Conservation (phyloP, 345 rosid genomes). For the Noccaea bulbosa region DNA sequence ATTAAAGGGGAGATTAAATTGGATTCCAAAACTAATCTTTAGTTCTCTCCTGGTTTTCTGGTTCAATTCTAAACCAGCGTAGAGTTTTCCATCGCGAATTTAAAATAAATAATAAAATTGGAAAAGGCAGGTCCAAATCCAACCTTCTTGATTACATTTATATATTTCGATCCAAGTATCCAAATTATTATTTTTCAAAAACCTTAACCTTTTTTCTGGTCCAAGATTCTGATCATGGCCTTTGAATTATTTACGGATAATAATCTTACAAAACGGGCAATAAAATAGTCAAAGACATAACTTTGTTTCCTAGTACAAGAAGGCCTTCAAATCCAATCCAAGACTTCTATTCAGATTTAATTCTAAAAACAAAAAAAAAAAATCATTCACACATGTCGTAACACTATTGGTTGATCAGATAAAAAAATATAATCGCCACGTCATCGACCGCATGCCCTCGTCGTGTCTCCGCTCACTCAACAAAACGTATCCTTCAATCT, state of each 20-base stretch:
- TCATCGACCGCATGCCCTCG: constrained; percentile 51
- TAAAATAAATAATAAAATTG: too few species aligned
- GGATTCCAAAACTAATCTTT: too few species aligned
- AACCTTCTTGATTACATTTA: background rate
- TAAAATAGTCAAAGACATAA: constrained; percentile 26
- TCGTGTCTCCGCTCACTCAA: constrained; percentile 50
- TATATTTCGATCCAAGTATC: background rate
- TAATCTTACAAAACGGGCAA: background rate
- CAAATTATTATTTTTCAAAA: background rate
- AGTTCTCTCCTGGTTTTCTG: too few species aligned
- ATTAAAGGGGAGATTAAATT: too few species aligned
- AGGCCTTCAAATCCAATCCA: background rate
- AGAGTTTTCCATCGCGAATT: too few species aligned
- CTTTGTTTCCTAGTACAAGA: constrained; percentile 20
- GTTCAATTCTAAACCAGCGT: too few species aligned
- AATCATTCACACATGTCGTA: constrained; percentile 15
- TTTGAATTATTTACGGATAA: background rate
- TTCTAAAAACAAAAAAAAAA: background rate
- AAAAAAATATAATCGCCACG: constrained; percentile 41
- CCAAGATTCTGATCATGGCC: constrained; percentile 22
- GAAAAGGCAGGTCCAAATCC: background rate
- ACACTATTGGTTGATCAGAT: background rate
- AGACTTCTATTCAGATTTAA: background rate
- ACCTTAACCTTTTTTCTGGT: background rate
- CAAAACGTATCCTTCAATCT: constrained; percentile 41